Conservation (phyloP, 2,329 filamentous ascomycete genomes). For the Alternaria consortialis region DNA sequence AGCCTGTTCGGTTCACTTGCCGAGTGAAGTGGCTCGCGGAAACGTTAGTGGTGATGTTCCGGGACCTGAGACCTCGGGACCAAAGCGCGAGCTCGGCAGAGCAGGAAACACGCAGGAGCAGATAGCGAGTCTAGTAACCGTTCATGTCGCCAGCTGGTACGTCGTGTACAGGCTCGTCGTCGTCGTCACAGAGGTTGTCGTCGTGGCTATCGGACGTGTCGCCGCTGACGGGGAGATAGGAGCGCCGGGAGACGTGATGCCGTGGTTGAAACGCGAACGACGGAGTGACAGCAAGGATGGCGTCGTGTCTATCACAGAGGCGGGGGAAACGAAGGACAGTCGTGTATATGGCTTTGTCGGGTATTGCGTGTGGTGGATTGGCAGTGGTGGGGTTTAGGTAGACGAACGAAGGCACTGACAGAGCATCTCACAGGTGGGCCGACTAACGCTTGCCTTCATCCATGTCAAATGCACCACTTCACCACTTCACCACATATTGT, state of each 20-base stretch:
- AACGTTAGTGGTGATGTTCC: constrained; percentile 15
- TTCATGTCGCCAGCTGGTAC: constrained; percentile 23
- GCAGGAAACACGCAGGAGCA: constrained; percentile 13
- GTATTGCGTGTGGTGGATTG: constrained; percentile 4
- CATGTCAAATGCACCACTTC: constrained; percentile 15
- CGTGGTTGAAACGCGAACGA: neutral
- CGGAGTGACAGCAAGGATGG: neutral
- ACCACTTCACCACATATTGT: neutral
- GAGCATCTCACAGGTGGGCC: constrained; percentile 14
- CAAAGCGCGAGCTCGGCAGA: constrained; percentile 20
- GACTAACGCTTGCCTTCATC: constrained; percentile 12
- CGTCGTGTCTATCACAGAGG: neutral
- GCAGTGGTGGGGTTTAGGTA: constrained; percentile 15
- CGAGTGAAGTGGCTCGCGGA: constrained; percentile 13
- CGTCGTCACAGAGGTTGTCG: constrained; percentile 2
- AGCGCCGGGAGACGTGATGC: constrained; percentile 4
- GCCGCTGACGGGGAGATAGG: constrained; percentile 13
- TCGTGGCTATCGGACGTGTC: constrained; percentile 12
- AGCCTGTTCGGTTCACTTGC: constrained; percentile 6
- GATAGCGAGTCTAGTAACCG: constrained; percentile 8
- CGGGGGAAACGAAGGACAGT: neutral
- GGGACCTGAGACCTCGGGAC: constrained; percentile 15
- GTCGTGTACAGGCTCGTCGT: constrained; percentile 9
- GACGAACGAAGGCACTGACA: constrained; percentile 16
- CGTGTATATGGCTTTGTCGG: constrained; percentile 4